phyloP scores from a whole-genome alignment of 2,329 filamentous ascomycete species.

The Daldinia sp. region DNA sequence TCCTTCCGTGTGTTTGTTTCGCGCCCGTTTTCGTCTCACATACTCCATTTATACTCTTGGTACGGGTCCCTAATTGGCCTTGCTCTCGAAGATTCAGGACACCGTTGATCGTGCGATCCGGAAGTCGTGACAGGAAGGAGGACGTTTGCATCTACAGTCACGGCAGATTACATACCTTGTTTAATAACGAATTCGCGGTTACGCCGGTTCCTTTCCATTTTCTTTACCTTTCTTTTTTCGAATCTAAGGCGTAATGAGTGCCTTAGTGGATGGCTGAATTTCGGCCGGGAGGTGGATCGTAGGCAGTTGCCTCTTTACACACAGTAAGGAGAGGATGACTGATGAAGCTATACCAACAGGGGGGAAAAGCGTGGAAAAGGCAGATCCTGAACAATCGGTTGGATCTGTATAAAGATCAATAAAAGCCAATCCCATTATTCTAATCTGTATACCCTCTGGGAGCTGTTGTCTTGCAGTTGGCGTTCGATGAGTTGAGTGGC shows the following conservation, averaged over 20 bases:
- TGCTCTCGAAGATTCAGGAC: conserved; percentile 36
- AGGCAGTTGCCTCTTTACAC: conserved; percentile 18
- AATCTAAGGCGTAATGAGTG: conserved; percentile 37
- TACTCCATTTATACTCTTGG: conserved; percentile 38
- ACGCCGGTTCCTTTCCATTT: conserved; percentile 43
- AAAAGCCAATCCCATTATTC: conserved; percentile 33
- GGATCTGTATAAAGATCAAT: conserved; percentile 37
- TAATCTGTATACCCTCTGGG: conserved; percentile 32
- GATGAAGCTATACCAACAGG: conserved; percentile 37
- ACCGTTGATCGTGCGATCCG: conserved; percentile 38
- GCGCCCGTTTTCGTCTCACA: conserved; percentile 39
- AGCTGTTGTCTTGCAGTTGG: conserved; percentile 13
- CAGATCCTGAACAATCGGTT: conserved; percentile 28
- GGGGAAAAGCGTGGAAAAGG: conserved; percentile 23
- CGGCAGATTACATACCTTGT: conserved; percentile 60
- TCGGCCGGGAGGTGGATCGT: conserved; percentile 25
- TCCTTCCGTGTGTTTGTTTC: conserved; percentile 45
- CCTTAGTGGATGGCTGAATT: conserved; percentile 39
- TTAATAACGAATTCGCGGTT: conserved; percentile 57
- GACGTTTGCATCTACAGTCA: conserved; percentile 47
- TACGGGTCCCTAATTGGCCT: conserved; percentile 36
- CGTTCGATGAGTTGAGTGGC: conserved; percentile 9
- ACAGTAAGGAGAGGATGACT: conserved; percentile 32
- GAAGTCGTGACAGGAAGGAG: conserved; percentile 37
- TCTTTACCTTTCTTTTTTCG: conserved; percentile 41